Conservation (phyloP, 345 rosid genomes). For the Toxicodendron radicans region DNA sequence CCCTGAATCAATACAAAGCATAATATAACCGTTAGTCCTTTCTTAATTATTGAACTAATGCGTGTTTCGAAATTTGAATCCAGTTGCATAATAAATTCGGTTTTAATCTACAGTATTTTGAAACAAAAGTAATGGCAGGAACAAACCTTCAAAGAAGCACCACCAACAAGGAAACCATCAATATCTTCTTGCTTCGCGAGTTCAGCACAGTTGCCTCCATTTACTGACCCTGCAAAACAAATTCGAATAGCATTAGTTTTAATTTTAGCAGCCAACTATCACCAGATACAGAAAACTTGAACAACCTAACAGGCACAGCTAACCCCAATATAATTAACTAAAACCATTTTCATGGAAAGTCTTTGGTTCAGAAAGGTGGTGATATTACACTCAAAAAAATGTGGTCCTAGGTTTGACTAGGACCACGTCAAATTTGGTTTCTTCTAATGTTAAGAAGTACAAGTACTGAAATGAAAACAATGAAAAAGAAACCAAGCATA, state of each 20-base stretch:
- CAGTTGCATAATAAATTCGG: background rate
- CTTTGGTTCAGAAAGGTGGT: background rate
- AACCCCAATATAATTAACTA: background rate
- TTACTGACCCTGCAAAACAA: slow-evolving; percentile 72
- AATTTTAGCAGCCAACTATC: slow-evolving; percentile 1
- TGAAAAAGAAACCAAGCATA: background rate
- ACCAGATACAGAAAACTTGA: background rate
- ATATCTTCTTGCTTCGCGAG: slow-evolving; percentile 97
- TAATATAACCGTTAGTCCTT: background rate
- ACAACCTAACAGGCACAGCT: background rate
- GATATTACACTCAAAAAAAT: background rate
- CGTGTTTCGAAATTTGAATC: background rate
- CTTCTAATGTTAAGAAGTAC: background rate
- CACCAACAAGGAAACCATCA: slow-evolving; percentile 98
- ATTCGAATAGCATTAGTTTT: background rate
- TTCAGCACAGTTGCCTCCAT: slow-evolving; percentile 87
- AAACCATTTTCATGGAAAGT: background rate
- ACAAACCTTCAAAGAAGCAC: slow-evolving; percentile 94
- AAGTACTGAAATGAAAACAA: background rate
- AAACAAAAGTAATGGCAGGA: slow-evolving; percentile 2
- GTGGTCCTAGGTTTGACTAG: background rate
- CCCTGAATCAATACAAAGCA: slow-evolving; percentile 55
- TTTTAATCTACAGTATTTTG: background rate
- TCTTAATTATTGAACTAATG: background rate
- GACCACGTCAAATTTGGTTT: background rate